Conservation (phyloP, 441 rosid genomes). For the Arabidopsis hybrid region DNA sequence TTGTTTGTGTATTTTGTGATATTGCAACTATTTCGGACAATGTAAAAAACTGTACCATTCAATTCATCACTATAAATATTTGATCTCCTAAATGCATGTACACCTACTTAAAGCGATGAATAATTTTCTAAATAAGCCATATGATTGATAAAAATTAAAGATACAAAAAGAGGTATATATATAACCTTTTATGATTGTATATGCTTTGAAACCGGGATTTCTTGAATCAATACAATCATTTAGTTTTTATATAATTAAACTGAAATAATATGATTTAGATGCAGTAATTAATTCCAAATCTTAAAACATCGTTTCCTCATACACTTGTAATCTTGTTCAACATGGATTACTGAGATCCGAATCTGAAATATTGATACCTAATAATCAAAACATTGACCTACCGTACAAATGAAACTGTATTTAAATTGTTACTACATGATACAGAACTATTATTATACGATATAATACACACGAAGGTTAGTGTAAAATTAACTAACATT, state of each 20-base stretch:
- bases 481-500: slow-evolving; percentile 9
- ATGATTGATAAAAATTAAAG: neutral
- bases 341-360: neutral
- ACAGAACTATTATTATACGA: neutral
- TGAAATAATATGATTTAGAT: too few relatives aligned
- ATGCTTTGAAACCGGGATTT: neutral
- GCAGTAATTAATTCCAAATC: neutral
- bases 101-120: neutral
- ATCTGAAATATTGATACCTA: neutral
- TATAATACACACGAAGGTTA: slow-evolving; percentile 33
- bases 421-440: neutral
- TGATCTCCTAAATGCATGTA: neutral
- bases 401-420: slow-evolving; percentile 29
- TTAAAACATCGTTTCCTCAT: neutral
- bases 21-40: slow-evolving; percentile 19
- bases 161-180: slow-evolving; percentile 5
- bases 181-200: neutral
- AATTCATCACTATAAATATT: neutral
- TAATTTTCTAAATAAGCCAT: neutral
- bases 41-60: slow-evolving; percentile 16
- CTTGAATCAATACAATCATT: neutral
- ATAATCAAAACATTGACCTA: slow-evolving; percentile 14
- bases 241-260: too few relatives aligned
- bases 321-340: neutral
- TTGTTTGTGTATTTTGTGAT: slow-evolving; percentile 19